Evolutionary conservation across 2,329 filamentous ascomycete species (phyloP), one percentile per base, ranked within the genome.

Genomic region (Canariomyces notabilis): DNA sequence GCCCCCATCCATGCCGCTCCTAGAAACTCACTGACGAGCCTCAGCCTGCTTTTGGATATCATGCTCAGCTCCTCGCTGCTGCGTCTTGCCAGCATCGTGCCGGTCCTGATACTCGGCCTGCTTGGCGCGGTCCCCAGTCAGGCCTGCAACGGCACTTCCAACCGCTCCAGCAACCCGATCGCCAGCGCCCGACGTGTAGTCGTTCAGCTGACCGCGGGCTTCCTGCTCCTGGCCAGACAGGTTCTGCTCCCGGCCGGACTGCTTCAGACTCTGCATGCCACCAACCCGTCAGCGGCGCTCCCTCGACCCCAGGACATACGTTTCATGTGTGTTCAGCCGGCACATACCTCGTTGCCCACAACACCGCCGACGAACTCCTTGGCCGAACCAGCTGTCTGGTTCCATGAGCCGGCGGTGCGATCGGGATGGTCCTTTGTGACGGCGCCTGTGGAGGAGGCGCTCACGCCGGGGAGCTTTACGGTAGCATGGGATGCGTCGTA

Each of bases 351-450:
- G 53, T 79, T 82, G 50, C 90, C 91, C 20, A 91, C 56, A 5
- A 91, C 58, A 15, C 83, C 82, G 48, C 91, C 91, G 1, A 93
- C 53, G 4, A 82, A 73, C 64, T 96, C 88, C 73, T 96, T 96
- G 35, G 83, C 83, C 1, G 85, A 79, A 42, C 90, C 91, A n/a
- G 90, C 62, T 5, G 89, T 95, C 70, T 96, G 90, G 72, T 95
- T 88, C 82, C 85, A 94, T 15, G 76, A 75, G 35, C 91, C 90
- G 15, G 79, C 64, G 18, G 75, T 71, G 54, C 89, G 87, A 64
- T 91, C 74, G 9, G 82, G 73, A 66, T 87, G 74, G 66, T 95
- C 88, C 56, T 79, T 75, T 52, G 83, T 77, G 39, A 86, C 72
- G 29, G 82, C 84, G 38, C 88, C 88, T 0, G 80, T 78, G 41